These are phyloP conservation scores for Oryza officinalis DNA, from an alignment of 176 grass and related monocot species.

Conservation along the genomic window DNA sequence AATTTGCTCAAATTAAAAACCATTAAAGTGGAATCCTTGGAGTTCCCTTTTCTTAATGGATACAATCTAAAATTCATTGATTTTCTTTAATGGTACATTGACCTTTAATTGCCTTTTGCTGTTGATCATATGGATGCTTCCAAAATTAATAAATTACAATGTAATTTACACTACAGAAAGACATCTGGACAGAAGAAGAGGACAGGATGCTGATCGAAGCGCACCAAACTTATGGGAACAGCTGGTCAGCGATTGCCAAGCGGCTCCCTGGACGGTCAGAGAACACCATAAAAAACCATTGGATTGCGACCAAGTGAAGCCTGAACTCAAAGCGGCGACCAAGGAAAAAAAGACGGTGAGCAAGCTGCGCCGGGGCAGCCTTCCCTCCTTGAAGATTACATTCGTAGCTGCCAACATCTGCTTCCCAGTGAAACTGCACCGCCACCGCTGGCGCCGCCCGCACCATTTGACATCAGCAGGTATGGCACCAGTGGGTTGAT, in stretches of 20 bases:
- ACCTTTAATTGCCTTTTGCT: no score
- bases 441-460: no score
- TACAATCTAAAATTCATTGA: background rate
- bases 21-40: background rate
- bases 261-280: conserved; percentile 57
- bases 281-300: conserved; percentile 86
- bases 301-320: conserved; percentile 68
- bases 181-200: conserved; percentile 59
- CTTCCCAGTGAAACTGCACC: no score
- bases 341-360: conserved; percentile 48
- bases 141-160: background rate
- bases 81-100: no score
- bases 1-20: background rate
- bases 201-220: conserved; percentile 53
- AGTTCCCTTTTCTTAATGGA: background rate
- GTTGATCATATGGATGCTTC: background rate
- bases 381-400: conserved; percentile 32
- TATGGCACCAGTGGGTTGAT: no score
- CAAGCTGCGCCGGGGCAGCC: conserved; percentile 22
- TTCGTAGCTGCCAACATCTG: background rate
- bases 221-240: conserved; percentile 56
- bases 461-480: no score
- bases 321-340: conserved; percentile 44
- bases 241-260: conserved; percentile 60
- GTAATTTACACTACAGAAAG: conserved; percentile 47